A percentile compares a stretch with the other conserved stretches of the same genome.
These are phyloP conservation scores for Candida sanyaensis DNA, from an alignment of 1,139 yeast genomes.

Conservation along the genomic window DNA sequence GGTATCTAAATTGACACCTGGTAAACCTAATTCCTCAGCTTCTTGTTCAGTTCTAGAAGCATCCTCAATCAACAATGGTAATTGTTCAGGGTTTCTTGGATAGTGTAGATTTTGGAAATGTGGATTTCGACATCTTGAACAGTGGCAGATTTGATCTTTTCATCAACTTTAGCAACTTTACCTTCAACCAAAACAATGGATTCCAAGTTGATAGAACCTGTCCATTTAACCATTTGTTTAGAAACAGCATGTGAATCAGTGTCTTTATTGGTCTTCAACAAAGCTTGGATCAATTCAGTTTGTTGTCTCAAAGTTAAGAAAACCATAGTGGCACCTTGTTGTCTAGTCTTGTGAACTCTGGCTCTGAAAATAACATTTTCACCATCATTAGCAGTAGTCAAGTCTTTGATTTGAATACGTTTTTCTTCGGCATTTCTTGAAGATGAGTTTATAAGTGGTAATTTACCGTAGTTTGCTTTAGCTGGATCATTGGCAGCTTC, in stretches of 20 bases:
- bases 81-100: conserved; percentile 85
- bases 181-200: conserved; percentile 92
- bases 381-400: conserved; percentile 72
- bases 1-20: conserved; percentile 94
- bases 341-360: conserved; percentile 88
- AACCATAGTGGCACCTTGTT: conserved; percentile 94
- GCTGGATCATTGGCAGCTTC: conserved; percentile 76
- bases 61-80: conserved; percentile 94
- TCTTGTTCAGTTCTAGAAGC: conserved; percentile 94
- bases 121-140: conserved; percentile 88
- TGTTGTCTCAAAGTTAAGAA: conserved; percentile 93
- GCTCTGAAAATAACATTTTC: conserved; percentile 86
- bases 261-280: conserved; percentile 64
- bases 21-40: conserved; percentile 89
- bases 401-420: conserved; percentile 58
- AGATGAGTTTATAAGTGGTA: conserved; percentile 83
- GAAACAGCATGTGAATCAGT: conserved; percentile 66
- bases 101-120: conserved; percentile 69
- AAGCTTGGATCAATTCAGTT: conserved; percentile 76
- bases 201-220: conserved; percentile 81
- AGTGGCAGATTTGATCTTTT: conserved; percentile 86
- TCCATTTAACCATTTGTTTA: conserved; percentile 97
- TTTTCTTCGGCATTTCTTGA: conserved; percentile 53
- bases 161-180: conserved; percentile 78
- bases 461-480: conserved; percentile 83